Evolutionary conservation across 441 rosid species (phyloP).

Genomic region (Pelargonium exstipulatum): DNA sequence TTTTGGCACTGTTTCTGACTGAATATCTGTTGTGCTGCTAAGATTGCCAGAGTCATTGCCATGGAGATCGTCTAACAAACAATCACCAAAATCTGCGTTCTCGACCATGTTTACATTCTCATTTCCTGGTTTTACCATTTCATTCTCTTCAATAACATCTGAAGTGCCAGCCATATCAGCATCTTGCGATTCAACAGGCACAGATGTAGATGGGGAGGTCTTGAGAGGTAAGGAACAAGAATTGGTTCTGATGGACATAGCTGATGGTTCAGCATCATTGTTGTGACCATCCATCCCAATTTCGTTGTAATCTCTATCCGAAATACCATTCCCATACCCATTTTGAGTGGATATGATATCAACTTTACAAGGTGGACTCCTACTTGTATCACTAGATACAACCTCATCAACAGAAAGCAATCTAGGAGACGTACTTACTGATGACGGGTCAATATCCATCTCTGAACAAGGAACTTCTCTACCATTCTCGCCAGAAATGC

Average conservation of each 20-base stretch:
- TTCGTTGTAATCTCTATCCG: conserved; percentile 8
- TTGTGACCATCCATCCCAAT: conserved; percentile 11
- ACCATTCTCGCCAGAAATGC: conserved; percentile 13
- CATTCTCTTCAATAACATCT: conserved; percentile 9
- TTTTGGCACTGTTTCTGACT: conserved; percentile 15
- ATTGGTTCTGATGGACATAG: conserved; percentile 13
- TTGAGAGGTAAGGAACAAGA: conserved; percentile 5
- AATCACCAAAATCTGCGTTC: conserved; percentile 8
- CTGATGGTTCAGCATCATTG: conserved; percentile 19
- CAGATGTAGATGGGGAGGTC: conserved; percentile 12
- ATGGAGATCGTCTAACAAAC: conserved; percentile 7
- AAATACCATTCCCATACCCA: conserved; percentile 16
- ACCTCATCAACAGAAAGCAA: conserved; percentile 19
- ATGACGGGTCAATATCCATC: conserved; percentile 28
- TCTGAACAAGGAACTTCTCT: conserved; percentile 21
- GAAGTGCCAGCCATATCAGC: conserved; percentile 13
- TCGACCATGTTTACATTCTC: conserved; percentile 14
- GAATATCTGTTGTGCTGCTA: background rate
- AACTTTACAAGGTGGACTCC: conserved; percentile 12
- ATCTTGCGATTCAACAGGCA: conserved; percentile 14
- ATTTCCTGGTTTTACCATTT: conserved; percentile 10
- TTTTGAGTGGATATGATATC: conserved; percentile 12
- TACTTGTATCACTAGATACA: conserved; percentile 19
- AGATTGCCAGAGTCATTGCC: conserved; percentile 2
- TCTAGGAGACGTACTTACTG: conserved; percentile 17